Base-by-base conservation (phyloP, 2,329 filamentous ascomycete species). In the Colletotrichum musae region DNA sequence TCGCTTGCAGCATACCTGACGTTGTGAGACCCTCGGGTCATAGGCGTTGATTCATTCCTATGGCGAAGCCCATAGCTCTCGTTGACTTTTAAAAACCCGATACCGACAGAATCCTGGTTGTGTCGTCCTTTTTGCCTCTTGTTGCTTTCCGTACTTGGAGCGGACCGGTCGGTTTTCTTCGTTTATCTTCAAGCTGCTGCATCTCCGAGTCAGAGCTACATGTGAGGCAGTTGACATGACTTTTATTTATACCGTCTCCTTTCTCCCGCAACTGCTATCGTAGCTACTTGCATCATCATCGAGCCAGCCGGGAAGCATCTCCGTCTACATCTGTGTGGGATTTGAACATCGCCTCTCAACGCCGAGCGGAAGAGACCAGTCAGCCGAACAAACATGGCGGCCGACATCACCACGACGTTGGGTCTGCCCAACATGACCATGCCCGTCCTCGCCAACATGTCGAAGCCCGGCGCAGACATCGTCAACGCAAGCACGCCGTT, bases 401-500 rank as follows among this genome's bases (percentile, higher is more conserved):
- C 62, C 41, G 66, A 50, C 43, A 60, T 69, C 21, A 52, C 50
- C 16, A 51, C 50, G 21, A 61, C 62, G 15, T 36, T 66, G 51
- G 66, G 66, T 43, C 43, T 66, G 12, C 66, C 62, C 45, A 58
- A 66, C 43, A 36, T 69, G 24, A 50, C 56, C 43, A 32, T 50
- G 28, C 66, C 66, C 4, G 18, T 61, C 12, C 51, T 66, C 28
- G 43, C 56, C 43, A 69, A 69, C 56, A 36, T 66, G 28, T 54
- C 56, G 13, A 66, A 39, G 24, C 62, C 56, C 13, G 57, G 39
- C 50, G 26, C 59, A 36, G 59, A 54, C 39, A 50, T 69, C 32
- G 62, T 50, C 62, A 69, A 69, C 24, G 28, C 56, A 54, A 69
- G 62, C 62, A 53, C 64, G 18, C 63, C 64, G n/a, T 18, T 65